These are phyloP conservation scores for Vaucheria bursata DNA, from an alignment of 352 stramenopile species.

Conservation along the genomic window DNA sequence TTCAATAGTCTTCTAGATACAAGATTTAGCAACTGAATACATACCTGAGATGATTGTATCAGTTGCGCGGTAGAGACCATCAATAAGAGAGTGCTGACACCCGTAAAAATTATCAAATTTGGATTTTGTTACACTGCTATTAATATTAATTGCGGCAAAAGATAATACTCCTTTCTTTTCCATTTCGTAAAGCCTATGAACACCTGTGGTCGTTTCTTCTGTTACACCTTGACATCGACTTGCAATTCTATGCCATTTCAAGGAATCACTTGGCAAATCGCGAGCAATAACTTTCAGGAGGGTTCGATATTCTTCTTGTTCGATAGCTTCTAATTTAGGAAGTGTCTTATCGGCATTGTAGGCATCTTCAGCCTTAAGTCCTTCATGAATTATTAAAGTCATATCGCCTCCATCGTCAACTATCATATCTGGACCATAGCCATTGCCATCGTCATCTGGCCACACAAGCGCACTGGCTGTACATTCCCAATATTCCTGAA, in stretches of 20 bases:
- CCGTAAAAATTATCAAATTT: constrained; percentile 99
- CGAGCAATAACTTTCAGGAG: constrained; percentile 89
- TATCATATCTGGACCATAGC: constrained; percentile 66
- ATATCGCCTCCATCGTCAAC: constrained; percentile 79
- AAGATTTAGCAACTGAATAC: constrained; percentile 69
- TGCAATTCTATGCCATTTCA: constrained; percentile 94
- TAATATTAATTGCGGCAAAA: constrained; percentile 78
- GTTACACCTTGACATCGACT: constrained; percentile 87
- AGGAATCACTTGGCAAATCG: constrained; percentile 81
- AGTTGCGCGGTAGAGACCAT: constrained; percentile 96
- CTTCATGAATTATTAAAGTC: constrained; percentile 77
- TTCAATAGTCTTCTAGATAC: no score
- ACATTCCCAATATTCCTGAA: constrained; percentile 80
- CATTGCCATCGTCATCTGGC: constrained; percentile 75
- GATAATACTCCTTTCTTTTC: constrained; percentile 67
- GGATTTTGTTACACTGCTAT: constrained; percentile 86
- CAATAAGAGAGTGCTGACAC: constrained; percentile 94
- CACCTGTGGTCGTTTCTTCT: constrained; percentile 82
- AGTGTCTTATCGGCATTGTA: constrained; percentile 85
- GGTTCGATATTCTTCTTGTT: constrained; percentile 97
- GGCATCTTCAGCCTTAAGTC: constrained; percentile 69
- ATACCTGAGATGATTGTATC: constrained; percentile 89
- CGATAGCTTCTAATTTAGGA: constrained; percentile 82
- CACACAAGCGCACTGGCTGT: constrained; percentile 72
- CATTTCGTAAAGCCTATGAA: constrained; percentile 80